Base-by-base conservation (phyloP, 495 filamentous ascomycete species). In the Penicillium turbatum region DNA sequence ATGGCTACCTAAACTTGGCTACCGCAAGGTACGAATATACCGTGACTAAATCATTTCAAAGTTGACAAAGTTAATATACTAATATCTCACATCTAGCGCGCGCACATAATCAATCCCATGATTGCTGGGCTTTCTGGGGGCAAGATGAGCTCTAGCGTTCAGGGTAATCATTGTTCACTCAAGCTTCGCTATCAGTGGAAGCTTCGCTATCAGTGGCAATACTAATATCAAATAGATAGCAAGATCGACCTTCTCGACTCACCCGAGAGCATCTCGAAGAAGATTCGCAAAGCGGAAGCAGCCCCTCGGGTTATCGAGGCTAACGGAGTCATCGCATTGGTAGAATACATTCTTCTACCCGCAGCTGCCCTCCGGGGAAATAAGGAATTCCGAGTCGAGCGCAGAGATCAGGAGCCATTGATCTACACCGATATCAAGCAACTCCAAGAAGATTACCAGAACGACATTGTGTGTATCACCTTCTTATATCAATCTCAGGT, bases 31-130 rank as follows among this genome's bases (percentile, higher is more conserved):
- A 61, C 35, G 50, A 2, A 27, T 41, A n/a, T 27, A 41, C 21
- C 21, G 21, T 24, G 21, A 2, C 2, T 24, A 4, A 41, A 26
- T 39, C 13, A 32, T 42, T 37, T 40, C 11, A 6, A 44, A 16
- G 12, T 19, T 47, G 21, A 24, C 21, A 6, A 44, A 16, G 12
- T 19, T 47, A 4, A 24, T 4, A 24, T 24, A 4, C 21, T 24
- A 24, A 24, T 24, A 24, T 24, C 21, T 24, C 21, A 24, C 21
- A 24, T 24, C 8, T 38, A 78, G 71, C 81, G 91, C 35, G 89
- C 89, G 26, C 92, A 97, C 72, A 61, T 96, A 41, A 87, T 97
- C 78, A 96, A 89, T 60, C 81, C 88, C 1, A 95, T 98, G 87
- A 85, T 97, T 6, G 83, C 89, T 0, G 92, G 93, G 13, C 70